These are phyloP conservation scores for Ballota nigra DNA, from an alignment of 257 asterid genomes.

Conservation along the genomic window DNA sequence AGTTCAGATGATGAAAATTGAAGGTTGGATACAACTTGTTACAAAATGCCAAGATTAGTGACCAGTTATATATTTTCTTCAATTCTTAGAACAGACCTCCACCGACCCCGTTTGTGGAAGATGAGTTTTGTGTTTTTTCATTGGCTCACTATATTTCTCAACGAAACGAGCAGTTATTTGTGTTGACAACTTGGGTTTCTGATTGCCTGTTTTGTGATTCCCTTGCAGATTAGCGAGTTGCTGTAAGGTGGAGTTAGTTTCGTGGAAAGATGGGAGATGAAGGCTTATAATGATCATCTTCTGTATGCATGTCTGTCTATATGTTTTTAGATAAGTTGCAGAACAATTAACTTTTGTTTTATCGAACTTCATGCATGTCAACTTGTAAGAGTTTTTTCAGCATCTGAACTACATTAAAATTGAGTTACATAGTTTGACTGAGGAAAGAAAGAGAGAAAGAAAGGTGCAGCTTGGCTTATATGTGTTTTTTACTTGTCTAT, in stretches of 20 bases:
- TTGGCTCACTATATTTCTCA: background rate
- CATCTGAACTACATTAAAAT: background rate
- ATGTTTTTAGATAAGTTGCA: constrained; percentile 26
- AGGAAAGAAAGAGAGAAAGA: background rate
- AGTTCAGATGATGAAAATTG: background rate
- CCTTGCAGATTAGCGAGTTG: constrained; percentile 27
- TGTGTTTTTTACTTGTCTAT: background rate
- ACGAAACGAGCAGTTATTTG: background rate
- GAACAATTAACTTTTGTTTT: constrained; percentile 14
- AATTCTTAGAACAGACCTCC: background rate
- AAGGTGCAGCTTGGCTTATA: background rate
- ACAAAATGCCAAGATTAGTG: background rate
- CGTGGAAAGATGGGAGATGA: constrained; percentile 3
- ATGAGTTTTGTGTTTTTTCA: background rate
- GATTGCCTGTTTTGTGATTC: constrained; percentile 6
- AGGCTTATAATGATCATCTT: constrained; percentile 16
- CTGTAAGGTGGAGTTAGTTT: background rate
- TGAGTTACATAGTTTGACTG: background rate
- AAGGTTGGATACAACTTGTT: background rate
- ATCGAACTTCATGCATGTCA: background rate
- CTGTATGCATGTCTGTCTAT: constrained; percentile 23
- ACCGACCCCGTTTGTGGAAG: background rate
- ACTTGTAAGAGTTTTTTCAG: background rate
- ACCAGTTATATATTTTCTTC: background rate
- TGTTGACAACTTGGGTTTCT: constrained; percentile 2